Evolutionary conservation across 345 rosid species (phyloP), one percentile per base, ranked within the genome.

Genomic region (Eucalyptus paniculata): DNA sequence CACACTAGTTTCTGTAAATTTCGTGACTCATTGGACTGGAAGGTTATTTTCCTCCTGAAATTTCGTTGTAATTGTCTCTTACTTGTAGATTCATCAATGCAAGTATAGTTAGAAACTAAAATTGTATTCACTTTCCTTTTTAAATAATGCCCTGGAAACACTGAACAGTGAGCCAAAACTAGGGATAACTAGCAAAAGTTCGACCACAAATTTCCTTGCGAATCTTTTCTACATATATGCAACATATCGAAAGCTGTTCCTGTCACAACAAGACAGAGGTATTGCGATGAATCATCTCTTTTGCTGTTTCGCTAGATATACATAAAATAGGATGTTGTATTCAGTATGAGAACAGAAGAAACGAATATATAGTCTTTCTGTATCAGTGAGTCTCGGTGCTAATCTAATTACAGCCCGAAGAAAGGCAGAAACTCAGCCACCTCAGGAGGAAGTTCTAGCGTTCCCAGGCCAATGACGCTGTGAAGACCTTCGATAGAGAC

Each of bases 401-500:
- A 37, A 37, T 37, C 45, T 69, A 69, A 69, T 21, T 19, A 77
- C 47, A 37, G 83, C 16, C 42, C 9, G 47, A 77, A 77, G 47
- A 37, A 77, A 77, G 24, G 83, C 28, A 77, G 47, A 77, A 77
- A 21, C 83, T 37, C 23, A 2, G 83, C 83, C 4, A 19, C 47
- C 47, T 77, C 26, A 40, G 15, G 83, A 77, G 83, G 47, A 19
- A 37, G 45, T 37, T 77, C 83, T 77, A 23, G 83, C 21, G 47
- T 87, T 94, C 94, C 93, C 91, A 91, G 24, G 89, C 87, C 69
- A 89, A 87, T 3, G 95, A 92, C 77, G 94, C 45, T 6, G 91
- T 90, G 90, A 94, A 89, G 91, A 95, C 93, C 90, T 92, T 92
- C 14, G 95, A 92, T 45, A 96, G 91, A 90, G 95, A 92, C 87